Base-by-base conservation (phyloP, 805 yeast genomes). In the Barnettozyma californica region DNA sequence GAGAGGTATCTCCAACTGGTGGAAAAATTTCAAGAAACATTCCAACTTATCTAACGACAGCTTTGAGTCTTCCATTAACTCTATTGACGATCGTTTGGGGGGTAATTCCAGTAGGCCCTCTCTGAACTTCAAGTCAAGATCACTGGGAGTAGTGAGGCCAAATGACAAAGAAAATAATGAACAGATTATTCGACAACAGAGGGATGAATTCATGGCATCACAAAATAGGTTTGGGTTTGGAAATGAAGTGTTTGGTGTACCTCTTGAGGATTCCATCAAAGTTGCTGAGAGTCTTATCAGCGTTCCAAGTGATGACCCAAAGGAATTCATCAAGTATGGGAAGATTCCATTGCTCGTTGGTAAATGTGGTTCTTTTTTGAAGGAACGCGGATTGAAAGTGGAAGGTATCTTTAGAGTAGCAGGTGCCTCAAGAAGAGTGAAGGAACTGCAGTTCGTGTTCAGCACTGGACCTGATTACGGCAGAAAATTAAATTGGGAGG, bases 321-420 rank as follows among this genome's bases (percentile, higher is more conserved):
- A 80, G 53, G 83, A 82, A 25, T 78, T 82, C 49, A 78, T 86
- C 29, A 81, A 83, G 44, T 94, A 88, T 63, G 99, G 98, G 20
- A 74, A 82, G 46, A 87, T 94, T 18, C 99, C 99, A 0, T 77
- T 89, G 16, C 85, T 94, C 13, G 95, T 94, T n/a, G 98, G 97
- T 14, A 86, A 89, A 57, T 92, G 99, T 68, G 97, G 98, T 1
- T 83, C 87, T 0, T 91, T 69, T 60, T 68, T 94, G 51, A 92
- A 94, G 61, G 78, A 80, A 42, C 80, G 87, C 53, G 95, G 85
- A 2, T 71, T 89, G 29, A 78, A 79, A 29, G 84, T 86, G 1
- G 94, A 92, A 64, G 99, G 99, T 6, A 87, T 94, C 4, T 94
- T 94, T 64, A 74, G 99, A 50, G 86, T 94, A 1, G 94, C 95